phyloP scores from a whole-genome alignment of 352 stramenopile genomes.

The Globisporangium recalcitrans region DNA sequence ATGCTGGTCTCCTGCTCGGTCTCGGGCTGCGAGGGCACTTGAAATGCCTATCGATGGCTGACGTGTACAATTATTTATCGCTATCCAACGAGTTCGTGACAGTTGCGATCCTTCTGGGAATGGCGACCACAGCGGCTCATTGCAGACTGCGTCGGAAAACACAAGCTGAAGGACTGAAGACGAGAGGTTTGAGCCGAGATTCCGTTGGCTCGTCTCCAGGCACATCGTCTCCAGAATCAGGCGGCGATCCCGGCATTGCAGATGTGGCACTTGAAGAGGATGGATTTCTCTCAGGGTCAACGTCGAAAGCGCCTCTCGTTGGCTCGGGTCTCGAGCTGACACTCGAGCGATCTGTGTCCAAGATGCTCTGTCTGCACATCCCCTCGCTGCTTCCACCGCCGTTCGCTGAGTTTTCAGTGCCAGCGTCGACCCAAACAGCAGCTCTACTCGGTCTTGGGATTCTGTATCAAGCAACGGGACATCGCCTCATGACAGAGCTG shows the following conservation, averaged over 20 bases:
- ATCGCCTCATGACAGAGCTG: slow-evolving; percentile 97
- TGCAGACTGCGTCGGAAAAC: slow-evolving; percentile 49
- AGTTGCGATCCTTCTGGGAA: slow-evolving; percentile 94
- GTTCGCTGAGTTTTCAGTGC: slow-evolving; percentile 95
- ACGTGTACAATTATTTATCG: slow-evolving; percentile 98
- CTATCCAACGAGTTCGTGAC: slow-evolving; percentile 95
- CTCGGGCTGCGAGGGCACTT: slow-evolving; percentile 94
- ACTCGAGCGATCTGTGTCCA: slow-evolving; percentile 89
- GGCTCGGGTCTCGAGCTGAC: slow-evolving; percentile 51
- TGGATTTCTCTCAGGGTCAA: slow-evolving; percentile 1
- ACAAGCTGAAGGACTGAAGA: slow-evolving; percentile 6
- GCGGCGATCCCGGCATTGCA: neutral
- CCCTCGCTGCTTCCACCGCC: slow-evolving; percentile 92
- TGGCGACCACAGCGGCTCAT: slow-evolving; percentile 92
- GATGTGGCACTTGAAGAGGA: slow-evolving; percentile 20
- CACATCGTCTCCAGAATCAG: neutral
- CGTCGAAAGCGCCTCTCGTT: slow-evolving; percentile 29
- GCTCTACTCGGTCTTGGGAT: slow-evolving; percentile 95
- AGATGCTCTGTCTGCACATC: slow-evolving; percentile 98
- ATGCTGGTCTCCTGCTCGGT: slow-evolving; percentile 94
- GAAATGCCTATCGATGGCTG: slow-evolving; percentile 92
- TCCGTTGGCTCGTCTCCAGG: neutral
- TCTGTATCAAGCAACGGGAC: slow-evolving; percentile 93
- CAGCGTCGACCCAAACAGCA: slow-evolving; percentile 91
- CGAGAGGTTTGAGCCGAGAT: neutral